Conservation (phyloP, 78 protist genomes). For the Isochrysis galbana region DNA sequence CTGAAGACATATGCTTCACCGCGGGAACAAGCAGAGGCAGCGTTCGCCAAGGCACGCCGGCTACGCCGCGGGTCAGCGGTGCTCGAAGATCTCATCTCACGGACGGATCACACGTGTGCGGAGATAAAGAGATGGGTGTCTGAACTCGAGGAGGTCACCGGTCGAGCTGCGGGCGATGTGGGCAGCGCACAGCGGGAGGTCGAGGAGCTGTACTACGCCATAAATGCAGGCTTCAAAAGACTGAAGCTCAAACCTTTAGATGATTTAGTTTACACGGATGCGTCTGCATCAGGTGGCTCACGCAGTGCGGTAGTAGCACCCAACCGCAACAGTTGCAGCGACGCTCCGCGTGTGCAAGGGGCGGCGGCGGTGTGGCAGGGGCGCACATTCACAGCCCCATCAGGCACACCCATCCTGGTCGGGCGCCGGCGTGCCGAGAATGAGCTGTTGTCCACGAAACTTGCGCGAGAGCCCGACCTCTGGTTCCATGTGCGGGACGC, state of each 20-base stretch:
- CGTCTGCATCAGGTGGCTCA: too few species aligned
- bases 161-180: too few species aligned
- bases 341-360: too few species aligned
- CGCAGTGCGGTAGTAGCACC: too few species aligned
- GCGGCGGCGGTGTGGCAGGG: neutral
- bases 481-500: constrained; percentile 15
- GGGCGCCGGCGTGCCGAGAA: neutral
- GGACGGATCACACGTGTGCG: neutral
- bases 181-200: neutral
- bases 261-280: too few species aligned
- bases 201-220: neutral
- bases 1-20: neutral
- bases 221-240: neutral
- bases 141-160: neutral
- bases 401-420: neutral
- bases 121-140: too few species aligned
- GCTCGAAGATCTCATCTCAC: neutral
- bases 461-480: constrained; percentile 10
- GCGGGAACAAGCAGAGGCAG: neutral
- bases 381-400: neutral
- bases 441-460: neutral
- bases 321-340: too few species aligned
- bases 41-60: neutral
- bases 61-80: neutral
- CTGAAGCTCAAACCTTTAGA: neutral